Evolutionary conservation across 176 grass and related monocot species (phyloP).

Genomic region (Puccinellia tenuiflora): DNA sequence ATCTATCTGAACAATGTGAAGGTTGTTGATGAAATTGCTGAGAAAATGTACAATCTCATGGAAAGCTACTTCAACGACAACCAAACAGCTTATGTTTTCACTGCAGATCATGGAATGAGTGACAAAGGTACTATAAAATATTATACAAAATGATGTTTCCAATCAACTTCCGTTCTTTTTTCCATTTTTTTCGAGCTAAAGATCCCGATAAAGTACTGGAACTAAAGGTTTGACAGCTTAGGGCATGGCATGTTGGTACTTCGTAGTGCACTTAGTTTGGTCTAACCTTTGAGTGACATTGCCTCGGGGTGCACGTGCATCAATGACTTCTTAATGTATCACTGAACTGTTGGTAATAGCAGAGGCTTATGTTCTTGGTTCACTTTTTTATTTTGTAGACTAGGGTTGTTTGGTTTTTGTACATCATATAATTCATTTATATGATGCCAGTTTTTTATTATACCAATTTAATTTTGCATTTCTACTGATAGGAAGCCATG

Average conservation of each 20-base stretch:
- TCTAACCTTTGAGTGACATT: conserved; percentile 1
- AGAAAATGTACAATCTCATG: conserved; percentile 85
- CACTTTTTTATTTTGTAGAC: conserved; percentile 4
- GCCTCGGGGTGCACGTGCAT: not conserved
- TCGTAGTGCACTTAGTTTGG: conserved; percentile 13
- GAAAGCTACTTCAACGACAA: conserved; percentile 91
- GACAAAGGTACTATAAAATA: conserved; percentile 68
- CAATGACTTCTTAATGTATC: not conserved
- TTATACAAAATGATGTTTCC: not conserved
- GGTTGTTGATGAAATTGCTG: conserved; percentile 89
- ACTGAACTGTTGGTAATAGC: conserved; percentile 8
- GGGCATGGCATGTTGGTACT: not conserved
- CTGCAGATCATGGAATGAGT: conserved; percentile 98
- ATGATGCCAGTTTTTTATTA: not conserved
- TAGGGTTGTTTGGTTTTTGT: not conserved
- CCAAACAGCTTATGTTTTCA: conserved; percentile 82
- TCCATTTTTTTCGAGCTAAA: conserved; percentile 1
- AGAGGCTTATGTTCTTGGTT: conserved; percentile 20
- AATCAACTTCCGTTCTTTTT: not conserved
- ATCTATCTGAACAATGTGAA: conserved; percentile 97
- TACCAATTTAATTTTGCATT: conserved; percentile 7
- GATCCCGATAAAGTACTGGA: not conserved
- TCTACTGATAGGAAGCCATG: conserved; percentile 80
- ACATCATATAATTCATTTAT: not conserved
- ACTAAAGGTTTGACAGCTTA: conserved; percentile 14